These are phyloP conservation scores for Amylocystis lapponica DNA, from an alignment of 768 basidiomycete genomes.

Conservation along the genomic window DNA sequence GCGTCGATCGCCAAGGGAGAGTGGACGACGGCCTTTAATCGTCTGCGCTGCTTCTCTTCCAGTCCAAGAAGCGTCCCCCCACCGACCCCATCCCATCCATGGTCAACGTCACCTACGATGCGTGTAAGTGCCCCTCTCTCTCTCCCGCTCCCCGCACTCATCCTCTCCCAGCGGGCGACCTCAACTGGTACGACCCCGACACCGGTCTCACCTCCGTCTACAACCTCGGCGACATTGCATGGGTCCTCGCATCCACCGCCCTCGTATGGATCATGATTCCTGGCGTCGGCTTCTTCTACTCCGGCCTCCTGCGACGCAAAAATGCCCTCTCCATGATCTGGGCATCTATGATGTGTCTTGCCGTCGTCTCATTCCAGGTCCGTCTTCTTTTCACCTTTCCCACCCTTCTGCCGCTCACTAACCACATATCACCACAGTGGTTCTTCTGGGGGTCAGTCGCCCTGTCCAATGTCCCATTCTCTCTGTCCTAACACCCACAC, in stretches of 20 bases:
- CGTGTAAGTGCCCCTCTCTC: slow-evolving; percentile 24
- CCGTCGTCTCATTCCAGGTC: slow-evolving; percentile 82
- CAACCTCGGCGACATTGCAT: slow-evolving; percentile 63
- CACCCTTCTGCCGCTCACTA: not conserved
- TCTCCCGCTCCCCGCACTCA: not conserved
- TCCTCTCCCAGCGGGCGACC: slow-evolving; percentile 11
- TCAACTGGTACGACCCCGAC: slow-evolving; percentile 20
- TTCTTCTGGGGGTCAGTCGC: slow-evolving; percentile 82
- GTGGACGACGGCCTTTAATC: not conserved
- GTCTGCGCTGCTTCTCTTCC: slow-evolving; percentile 6
- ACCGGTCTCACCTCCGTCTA: slow-evolving; percentile 29
- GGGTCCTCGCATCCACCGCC: slow-evolving; percentile 69
- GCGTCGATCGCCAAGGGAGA: not conserved
- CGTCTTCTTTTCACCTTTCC: not conserved
- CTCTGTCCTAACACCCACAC: not conserved
- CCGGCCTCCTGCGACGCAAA: slow-evolving; percentile 86
- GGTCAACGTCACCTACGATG: slow-evolving; percentile 41
- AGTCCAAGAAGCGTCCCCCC: slow-evolving; percentile 4
- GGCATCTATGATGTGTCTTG: slow-evolving; percentile 69
- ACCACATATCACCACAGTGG: slow-evolving; percentile 53
- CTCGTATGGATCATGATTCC: slow-evolving; percentile 69
- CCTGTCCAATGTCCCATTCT: not conserved
- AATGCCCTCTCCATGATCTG: slow-evolving; percentile 92
- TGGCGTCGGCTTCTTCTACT: slow-evolving; percentile 81
- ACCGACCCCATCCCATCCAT: slow-evolving; percentile 16